A percentile compares a stretch with the other conserved stretches of the same genome.
Conservation (phyloP, 2,329 filamentous ascomycete species). For the Exophiala oligosperma region DNA sequence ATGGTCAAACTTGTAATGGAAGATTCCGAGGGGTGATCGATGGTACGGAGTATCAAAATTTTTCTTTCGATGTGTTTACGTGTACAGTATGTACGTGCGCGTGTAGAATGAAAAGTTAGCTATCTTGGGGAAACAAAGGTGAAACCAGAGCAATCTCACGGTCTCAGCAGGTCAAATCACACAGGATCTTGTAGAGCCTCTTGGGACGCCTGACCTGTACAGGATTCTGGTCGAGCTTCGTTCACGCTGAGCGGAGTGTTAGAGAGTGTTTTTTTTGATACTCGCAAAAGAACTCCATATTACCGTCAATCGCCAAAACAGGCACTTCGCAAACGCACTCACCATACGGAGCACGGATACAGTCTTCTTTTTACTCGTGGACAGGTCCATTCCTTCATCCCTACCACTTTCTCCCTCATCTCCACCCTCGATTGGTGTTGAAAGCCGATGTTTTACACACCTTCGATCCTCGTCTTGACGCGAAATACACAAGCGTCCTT, state of each 20-base stretch:
- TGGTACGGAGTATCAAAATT: too few relatives aligned
- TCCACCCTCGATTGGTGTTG: background rate
- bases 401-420: constrained; percentile 3
- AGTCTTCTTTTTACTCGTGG: background rate
- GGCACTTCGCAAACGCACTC: background rate
- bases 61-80: background rate
- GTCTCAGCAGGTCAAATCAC: background rate
- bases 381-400: constrained; percentile 1
- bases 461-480: background rate
- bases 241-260: too few relatives aligned
- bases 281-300: too few relatives aligned
- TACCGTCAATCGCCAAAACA: too few relatives aligned
- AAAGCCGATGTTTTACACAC: background rate
- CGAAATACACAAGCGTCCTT: background rate
- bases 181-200: background rate
- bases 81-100: background rate
- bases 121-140: background rate
- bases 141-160: background rate
- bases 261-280: too few relatives aligned
- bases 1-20: too few relatives aligned
- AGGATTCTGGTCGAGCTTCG: too few relatives aligned
- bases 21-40: too few relatives aligned
- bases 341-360: background rate
- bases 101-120: background rate
- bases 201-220: background rate